Conservation (phyloP, 495 filamentous ascomycete genomes). For the Daldinia decipiens region DNA sequence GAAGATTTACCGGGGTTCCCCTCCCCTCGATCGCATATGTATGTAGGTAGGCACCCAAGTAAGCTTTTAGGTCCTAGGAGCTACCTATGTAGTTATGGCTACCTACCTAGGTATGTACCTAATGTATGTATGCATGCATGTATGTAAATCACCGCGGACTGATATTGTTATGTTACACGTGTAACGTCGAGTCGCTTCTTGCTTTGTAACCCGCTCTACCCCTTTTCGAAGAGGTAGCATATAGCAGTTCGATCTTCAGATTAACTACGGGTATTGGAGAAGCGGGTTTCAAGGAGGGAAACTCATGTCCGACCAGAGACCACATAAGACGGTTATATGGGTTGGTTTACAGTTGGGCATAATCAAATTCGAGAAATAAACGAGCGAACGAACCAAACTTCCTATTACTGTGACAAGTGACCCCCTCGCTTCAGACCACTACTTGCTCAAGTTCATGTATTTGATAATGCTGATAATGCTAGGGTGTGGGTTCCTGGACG, state of each 20-base stretch:
- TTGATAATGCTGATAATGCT: slow-evolving; percentile 18
- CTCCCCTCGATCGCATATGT: slow-evolving; percentile 21
- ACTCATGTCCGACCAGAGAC: slow-evolving; percentile 9
- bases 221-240: slow-evolving; percentile 22
- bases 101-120: no score
- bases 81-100: neutral
- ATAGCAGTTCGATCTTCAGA: slow-evolving; percentile 14
- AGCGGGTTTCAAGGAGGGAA: slow-evolving; percentile 15
- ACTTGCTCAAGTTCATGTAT: slow-evolving; percentile 27
- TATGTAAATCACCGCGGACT: slow-evolving; percentile 11
- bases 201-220: neutral
- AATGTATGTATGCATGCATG: no score
- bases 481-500: slow-evolving; percentile 24
- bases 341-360: slow-evolving; percentile 32
- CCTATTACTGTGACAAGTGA: slow-evolving; percentile 42
- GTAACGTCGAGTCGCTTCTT: slow-evolving; percentile 34
- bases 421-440: slow-evolving; percentile 20
- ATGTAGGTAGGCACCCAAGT: slow-evolving; percentile 5
- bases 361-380: slow-evolving; percentile 24
- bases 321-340: slow-evolving; percentile 25
- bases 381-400: slow-evolving; percentile 31
- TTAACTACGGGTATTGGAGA: no score
- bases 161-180: slow-evolving; percentile 29
- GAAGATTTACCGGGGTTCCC: slow-evolving; percentile 34
- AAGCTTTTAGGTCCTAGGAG: slow-evolving; percentile 22